Percentiles rank a stretch among this genome's conserved stretches.
These are phyloP conservation scores for Xerocomellus dryophilus DNA, from an alignment of 768 basidiomycete genomes.

Conservation along the genomic window DNA sequence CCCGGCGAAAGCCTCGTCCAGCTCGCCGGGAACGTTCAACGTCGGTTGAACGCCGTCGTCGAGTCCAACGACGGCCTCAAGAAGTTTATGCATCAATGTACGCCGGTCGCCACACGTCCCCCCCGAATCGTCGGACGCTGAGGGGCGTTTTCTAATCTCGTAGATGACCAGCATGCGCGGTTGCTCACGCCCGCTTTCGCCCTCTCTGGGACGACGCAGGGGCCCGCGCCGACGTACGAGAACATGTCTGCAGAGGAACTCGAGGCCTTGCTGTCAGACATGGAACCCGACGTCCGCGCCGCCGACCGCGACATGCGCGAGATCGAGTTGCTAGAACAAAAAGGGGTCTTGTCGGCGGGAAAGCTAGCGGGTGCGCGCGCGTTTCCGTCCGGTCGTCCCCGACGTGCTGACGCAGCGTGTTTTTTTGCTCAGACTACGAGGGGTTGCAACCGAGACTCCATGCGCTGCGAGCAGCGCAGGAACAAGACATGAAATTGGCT, in stretches of 20 bases:
- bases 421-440: conserved; percentile 51
- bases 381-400: neutral
- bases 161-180: conserved; percentile 72
- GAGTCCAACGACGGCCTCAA: conserved; percentile 68
- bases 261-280: conserved; percentile 68
- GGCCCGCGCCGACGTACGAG: conserved; percentile 51
- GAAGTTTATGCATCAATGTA: conserved; percentile 74
- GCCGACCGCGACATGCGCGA: conserved; percentile 82
- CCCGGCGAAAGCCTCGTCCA: conserved; percentile 55
- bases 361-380: conserved; percentile 53
- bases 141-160: no score
- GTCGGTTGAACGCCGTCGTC: conserved; percentile 52
- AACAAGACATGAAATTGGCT: conserved; percentile 57
- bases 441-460: conserved; percentile 65
- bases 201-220: conserved; percentile 57
- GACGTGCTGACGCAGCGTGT: neutral
- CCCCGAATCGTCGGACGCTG: no score
- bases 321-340: conserved; percentile 66
- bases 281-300: conserved; percentile 80
- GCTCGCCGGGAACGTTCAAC: conserved; percentile 60
- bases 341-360: conserved; percentile 69
- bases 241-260: conserved; percentile 66
- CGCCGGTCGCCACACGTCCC: conserved; percentile 20
- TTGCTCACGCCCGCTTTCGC: conserved; percentile 74
- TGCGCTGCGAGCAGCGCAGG: conserved; percentile 52